Evolutionary conservation across 768 basidiomycete species (phyloP).

Genomic region (Mycena filopes): DNA sequence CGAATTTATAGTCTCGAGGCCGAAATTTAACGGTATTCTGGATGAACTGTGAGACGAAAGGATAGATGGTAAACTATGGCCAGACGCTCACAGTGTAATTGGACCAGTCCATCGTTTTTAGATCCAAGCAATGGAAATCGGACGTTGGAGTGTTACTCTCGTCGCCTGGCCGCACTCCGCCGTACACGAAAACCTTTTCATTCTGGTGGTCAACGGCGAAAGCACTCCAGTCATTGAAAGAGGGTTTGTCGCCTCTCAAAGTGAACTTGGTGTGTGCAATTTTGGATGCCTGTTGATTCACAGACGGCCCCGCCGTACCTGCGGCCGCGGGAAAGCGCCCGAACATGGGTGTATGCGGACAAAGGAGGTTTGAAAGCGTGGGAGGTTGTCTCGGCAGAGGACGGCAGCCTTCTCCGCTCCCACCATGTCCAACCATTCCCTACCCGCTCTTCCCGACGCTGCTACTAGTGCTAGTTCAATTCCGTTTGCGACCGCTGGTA

Average conservation of each 20-base stretch:
- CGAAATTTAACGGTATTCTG: constrained; percentile 12
- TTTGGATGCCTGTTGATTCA: not conserved
- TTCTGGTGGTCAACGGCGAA: constrained; percentile 31
- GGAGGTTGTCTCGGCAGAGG: no score
- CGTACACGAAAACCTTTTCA: constrained; percentile 35
- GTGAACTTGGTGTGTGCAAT: not conserved
- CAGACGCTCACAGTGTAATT: constrained; percentile 36
- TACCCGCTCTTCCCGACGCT: no score
- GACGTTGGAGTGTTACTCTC: constrained; percentile 24
- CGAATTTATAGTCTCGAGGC: constrained; percentile 7
- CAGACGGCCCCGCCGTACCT: not conserved
- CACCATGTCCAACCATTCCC: no score
- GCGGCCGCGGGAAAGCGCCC: no score
- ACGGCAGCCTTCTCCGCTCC: no score
- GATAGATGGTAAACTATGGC: not conserved
- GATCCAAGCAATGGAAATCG: constrained; percentile 38
- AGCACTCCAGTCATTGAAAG: constrained; percentile 36
- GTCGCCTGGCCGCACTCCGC: constrained; percentile 35
- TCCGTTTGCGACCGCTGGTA: no score
- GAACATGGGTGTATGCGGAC: no score
- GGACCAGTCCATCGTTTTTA: constrained; percentile 37
- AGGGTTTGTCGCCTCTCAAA: constrained; percentile 34
- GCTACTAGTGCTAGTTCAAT: no score
- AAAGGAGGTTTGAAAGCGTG: no score
- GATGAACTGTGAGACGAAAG: not conserved